Base-by-base conservation (phyloP, 2,329 filamentous ascomycete genomes). In the Colletotrichum plurivorum region DNA sequence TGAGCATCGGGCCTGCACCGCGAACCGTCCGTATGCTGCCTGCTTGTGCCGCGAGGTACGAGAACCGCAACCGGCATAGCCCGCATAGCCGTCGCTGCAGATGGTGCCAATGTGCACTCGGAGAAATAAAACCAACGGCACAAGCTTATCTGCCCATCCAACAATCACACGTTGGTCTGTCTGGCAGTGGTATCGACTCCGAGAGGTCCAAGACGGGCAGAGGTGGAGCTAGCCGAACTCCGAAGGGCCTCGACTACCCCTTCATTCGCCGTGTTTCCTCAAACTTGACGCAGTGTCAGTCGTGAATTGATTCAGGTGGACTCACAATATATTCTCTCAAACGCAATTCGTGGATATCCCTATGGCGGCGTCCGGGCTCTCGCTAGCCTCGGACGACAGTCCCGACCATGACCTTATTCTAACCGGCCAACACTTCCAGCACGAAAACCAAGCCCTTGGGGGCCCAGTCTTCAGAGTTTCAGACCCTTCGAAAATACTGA, bases 21-120 rank as follows among this genome's bases (percentile, higher is more conserved):
- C 41, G 48, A 58, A 49, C 20, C 41, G 39, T 59, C 65, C 36
- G 54, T 46, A 48, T 51, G 15, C 49, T 25, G 54, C 54, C 49
- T 45, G 25, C n/a, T 49, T 36, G 15, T 55, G 9, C 54, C 55
- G 43, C 61, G 52, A 65, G 8, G 31, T 36, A 36, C 31, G 31
- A 36, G 45, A 41, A 51, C 16, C 25, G 22, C 48, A 58, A 45
- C 48, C 61, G 61, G 54, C 65, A 58, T 65, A 65, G 36, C 48
- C 61, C 54, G 54, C 65, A 58, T 65, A 65, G 56, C 67, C 51
- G 63, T 51, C 46, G 22, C 62, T 66, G 62, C 67, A 61, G 62
- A 55, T 61, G 62, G 43, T 56, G 62, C 67, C 49, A 46, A 56
- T 52, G 36, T 60, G 27, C 55, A 22, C 61, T 69, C 66, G 66